Evolutionary conservation across 2,329 filamentous ascomycete species (phyloP).

Genomic region (Alternaria triticina): DNA sequence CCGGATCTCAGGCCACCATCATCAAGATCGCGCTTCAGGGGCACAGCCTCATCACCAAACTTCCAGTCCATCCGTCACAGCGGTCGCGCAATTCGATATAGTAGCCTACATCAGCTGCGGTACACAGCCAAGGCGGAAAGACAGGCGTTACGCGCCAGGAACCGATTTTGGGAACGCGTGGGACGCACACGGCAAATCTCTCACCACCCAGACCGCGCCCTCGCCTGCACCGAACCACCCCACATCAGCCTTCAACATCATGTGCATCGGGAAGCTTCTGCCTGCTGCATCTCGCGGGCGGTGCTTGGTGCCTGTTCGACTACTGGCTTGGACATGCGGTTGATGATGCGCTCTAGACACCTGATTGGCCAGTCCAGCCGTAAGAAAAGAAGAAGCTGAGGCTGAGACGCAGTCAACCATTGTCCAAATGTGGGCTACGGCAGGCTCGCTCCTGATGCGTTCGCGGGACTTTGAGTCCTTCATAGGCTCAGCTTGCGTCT

Average conservation of each 20-base stretch:
- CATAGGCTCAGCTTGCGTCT: conserved; percentile 3
- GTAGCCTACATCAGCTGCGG: conserved; percentile 4
- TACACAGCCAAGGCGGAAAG: conserved; percentile 9
- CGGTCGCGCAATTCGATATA: not conserved
- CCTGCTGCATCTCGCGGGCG: conserved; percentile 1
- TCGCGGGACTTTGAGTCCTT: conserved; percentile 11
- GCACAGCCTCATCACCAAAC: not conserved
- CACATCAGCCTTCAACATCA: conserved; percentile 8
- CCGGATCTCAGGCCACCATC: not conserved
- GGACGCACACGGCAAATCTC: conserved; percentile 14
- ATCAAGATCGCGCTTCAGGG: not conserved
- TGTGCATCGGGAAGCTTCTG: not conserved
- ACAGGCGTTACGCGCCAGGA: conserved; percentile 1
- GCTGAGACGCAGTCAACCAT: conserved; percentile 30
- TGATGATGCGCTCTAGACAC: not conserved
- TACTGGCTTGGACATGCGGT: conserved; percentile 1
- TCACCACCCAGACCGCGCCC: not conserved
- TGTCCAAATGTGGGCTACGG: conserved; percentile 21
- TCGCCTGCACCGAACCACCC: conserved; percentile 1
- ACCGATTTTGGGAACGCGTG: conserved; percentile 11
- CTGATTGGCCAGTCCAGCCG: conserved; percentile 13
- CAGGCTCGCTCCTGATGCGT: conserved; percentile 8
- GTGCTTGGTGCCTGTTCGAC: not conserved
- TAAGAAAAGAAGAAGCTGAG: conserved; percentile 10
- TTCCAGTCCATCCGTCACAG: not conserved